A percentile compares a stretch with the other conserved stretches of the same genome.
Conservation (phyloP, 345 rosid genomes). For the Eucalyptus lansdowneana region DNA sequence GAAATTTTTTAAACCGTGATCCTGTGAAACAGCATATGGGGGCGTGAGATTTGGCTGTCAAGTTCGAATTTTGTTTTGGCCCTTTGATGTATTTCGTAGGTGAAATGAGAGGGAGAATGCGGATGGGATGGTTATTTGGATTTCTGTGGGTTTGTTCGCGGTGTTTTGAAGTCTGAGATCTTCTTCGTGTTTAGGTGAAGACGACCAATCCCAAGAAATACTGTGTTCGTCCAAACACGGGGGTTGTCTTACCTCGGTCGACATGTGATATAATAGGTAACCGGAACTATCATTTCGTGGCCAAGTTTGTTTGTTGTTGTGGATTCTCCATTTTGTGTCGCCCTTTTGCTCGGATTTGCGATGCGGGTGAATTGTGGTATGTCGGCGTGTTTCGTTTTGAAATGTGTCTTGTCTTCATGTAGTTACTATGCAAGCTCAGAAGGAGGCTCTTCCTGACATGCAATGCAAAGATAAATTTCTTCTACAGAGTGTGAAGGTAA, state of each 20-base stretch:
- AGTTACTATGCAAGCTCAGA: constrained; percentile 88
- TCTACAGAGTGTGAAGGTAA: constrained; percentile 53
- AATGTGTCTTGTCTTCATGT: neutral
- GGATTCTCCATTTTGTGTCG: neutral
- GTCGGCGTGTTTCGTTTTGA: neutral
- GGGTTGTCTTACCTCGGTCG: constrained; percentile 59
- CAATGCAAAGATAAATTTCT: constrained; percentile 82
- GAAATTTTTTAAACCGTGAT: neutral
- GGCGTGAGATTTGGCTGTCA: neutral
- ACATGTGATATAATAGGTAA: constrained; percentile 57
- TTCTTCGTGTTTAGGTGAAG: constrained; percentile 43
- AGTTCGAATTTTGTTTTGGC: neutral
- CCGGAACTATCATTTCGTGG: neutral
- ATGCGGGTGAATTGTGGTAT: neutral
- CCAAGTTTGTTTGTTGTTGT: neutral
- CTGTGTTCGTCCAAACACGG: constrained; percentile 75
- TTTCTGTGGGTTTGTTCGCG: neutral
- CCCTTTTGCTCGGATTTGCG: neutral
- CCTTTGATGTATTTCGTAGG: neutral
- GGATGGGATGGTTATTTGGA: neutral
- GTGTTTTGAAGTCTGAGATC: neutral
- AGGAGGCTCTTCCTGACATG: constrained; percentile 67
- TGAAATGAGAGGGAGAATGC: neutral
- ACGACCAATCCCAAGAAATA: constrained; percentile 81
- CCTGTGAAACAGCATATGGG: neutral